Evolutionary conservation across 2,329 filamentous ascomycete species (phyloP).

Genomic region (Talaromyces sp.): DNA sequence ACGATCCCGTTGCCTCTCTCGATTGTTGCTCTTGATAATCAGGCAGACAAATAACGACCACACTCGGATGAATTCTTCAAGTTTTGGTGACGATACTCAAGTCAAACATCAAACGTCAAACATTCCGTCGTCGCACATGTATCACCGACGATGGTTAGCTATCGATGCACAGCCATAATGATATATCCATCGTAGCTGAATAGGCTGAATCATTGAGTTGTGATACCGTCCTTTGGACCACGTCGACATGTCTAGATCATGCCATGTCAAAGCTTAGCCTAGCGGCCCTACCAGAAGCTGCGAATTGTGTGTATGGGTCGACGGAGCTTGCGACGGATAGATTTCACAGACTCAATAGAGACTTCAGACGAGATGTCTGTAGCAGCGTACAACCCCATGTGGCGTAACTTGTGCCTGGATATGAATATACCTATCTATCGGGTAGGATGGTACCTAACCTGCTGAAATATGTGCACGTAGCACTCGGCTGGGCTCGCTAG

Average conservation of each 20-base stretch:
- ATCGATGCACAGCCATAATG: not conserved
- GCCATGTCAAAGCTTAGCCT: constrained; percentile 2
- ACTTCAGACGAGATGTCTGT: not conserved
- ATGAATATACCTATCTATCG: not conserved
- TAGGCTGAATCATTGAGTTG: not conserved
- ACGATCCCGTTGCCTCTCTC: not conserved
- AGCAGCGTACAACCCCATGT: not conserved
- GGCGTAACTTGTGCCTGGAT: not conserved
- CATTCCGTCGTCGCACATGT: not conserved
- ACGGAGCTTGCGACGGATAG: not conserved
- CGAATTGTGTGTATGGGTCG: not conserved
- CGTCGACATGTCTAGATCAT: constrained; percentile 1
- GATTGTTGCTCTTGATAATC: not conserved
- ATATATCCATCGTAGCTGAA: not conserved
- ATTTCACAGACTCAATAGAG: not conserved
- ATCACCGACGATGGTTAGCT: not conserved
- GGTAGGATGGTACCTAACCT: not conserved
- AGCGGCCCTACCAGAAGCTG: not conserved
- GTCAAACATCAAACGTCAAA: constrained; percentile 3
- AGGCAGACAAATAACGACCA: not conserved
- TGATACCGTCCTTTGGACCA: not conserved
- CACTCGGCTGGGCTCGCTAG: not conserved
- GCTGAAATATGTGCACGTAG: not conserved
- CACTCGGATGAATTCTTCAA: constrained; percentile 15
- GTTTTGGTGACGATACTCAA: constrained; percentile 1